Conservation (phyloP, 2,329 filamentous ascomycete species). For the Ophiostoma pallidulum region DNA sequence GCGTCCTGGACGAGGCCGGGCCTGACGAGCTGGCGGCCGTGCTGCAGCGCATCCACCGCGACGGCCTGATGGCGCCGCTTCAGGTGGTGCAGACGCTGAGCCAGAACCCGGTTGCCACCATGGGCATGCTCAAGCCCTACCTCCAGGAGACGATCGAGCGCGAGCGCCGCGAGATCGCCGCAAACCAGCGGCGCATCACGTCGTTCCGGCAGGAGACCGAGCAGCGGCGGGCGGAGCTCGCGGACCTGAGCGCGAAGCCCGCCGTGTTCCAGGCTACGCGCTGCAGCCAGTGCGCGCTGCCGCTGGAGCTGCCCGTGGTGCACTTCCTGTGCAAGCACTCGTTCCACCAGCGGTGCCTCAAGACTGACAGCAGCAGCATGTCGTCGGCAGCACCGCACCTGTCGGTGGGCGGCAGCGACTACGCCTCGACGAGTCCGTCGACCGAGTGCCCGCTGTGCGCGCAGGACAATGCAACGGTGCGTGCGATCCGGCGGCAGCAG, state of each 20-base stretch:
- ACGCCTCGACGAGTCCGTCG: neutral
- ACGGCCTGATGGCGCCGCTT: slow-evolving; percentile 86
- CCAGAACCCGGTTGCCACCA: slow-evolving; percentile 67
- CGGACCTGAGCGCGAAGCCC: slow-evolving; percentile 67
- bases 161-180: slow-evolving; percentile 74
- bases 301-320: slow-evolving; percentile 78
- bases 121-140: slow-evolving; percentile 95
- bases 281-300: slow-evolving; percentile 70
- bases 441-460: slow-evolving; percentile 81
- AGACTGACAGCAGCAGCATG: slow-evolving; percentile 36
- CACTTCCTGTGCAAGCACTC: slow-evolving; percentile 97
- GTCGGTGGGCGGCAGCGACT: neutral
- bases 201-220: slow-evolving; percentile 80
- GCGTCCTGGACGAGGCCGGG: slow-evolving; percentile 76
- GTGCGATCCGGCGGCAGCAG: slow-evolving; percentile 77
- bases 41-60: slow-evolving; percentile 76
- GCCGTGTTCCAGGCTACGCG: slow-evolving; percentile 84
- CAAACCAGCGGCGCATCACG: slow-evolving; percentile 70
- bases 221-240: slow-evolving; percentile 67
- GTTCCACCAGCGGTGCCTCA: slow-evolving; percentile 85
- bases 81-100: slow-evolving; percentile 89
- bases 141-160: slow-evolving; percentile 79
- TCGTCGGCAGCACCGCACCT: slow-evolving; percentile 25
- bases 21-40: slow-evolving; percentile 70
- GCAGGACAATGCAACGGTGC: slow-evolving; percentile 75